Base-by-base conservation (phyloP, 345 rosid species). In the Sonneratia caseolaris region DNA sequence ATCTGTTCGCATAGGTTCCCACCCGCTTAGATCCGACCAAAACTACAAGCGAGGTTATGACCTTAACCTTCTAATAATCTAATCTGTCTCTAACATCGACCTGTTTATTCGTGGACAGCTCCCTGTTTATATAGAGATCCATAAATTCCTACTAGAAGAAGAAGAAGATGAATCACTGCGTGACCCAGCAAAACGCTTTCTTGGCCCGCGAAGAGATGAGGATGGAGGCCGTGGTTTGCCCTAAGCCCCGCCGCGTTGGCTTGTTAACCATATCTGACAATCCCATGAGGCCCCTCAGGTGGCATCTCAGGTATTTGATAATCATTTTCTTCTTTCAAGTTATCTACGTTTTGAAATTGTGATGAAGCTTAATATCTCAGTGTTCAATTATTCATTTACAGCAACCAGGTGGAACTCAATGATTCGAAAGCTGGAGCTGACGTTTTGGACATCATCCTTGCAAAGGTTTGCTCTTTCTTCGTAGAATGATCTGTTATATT, bases 181-280 rank as follows among this genome's bases (percentile, higher is more conserved):
- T 75, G 80, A 79, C 84, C 76, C 89, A 84, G 74, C 86, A 80
- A 69, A 85, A 48, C 74, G 73, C 79, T 8, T 84, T 85, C 71
- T 76, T 83, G 38, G 73, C 80, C 36, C 80, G 87, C 3, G 95
- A 86, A 68, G 96, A 85, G 81, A 81, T 80, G 72, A 81, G 81
- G 67, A 73, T 81, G 66, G 83, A 85, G 77, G 36, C 86, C 62
- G 84, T 89, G 70, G 84, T 86, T 77, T 88, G 93, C 40, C 97
- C 97, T 18, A 86, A 84, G 65, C 97, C 97, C 0, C 89, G 92
- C 22, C 96, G 97, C 62, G 42, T 88, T 24, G 84, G 85, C 57
- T 70, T 76, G 9, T 69, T 76, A 1, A 70, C 73, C 75, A 22
- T 42, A 9, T 42, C 66, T 77, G 88, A 87, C 74, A 84, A 76